A percentile compares a stretch with the other conserved stretches of the same genome.
phyloP scores from a whole-genome alignment of 129 eudicot species.

The Escallonia rubra region DNA sequence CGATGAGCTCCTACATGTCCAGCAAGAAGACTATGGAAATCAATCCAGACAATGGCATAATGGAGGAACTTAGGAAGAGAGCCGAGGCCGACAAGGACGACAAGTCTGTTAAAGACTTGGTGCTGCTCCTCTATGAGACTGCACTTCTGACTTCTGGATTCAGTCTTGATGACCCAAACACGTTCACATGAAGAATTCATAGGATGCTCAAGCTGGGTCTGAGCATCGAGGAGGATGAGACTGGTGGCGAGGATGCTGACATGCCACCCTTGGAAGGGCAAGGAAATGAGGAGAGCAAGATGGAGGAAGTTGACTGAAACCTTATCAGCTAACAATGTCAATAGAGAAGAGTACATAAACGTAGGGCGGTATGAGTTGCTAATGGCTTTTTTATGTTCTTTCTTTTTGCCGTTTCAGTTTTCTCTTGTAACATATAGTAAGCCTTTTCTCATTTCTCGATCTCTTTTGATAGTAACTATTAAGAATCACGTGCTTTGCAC shows the following conservation, averaged over 20 bases:
- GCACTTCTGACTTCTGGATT: slow-evolving; percentile 20
- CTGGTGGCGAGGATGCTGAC: slow-evolving; percentile 52
- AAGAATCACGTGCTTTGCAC: too few relatives aligned
- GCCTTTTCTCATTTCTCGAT: too few relatives aligned
- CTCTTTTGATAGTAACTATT: too few relatives aligned
- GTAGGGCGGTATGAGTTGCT: too few relatives aligned
- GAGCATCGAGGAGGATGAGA: slow-evolving; percentile 20
- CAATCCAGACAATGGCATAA: slow-evolving; percentile 16
- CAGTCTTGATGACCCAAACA: slow-evolving; percentile 21
- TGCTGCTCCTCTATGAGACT: slow-evolving; percentile 20
- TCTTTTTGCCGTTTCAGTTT: too few relatives aligned
- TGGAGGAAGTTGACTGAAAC: slow-evolving; percentile 71
- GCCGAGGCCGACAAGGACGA: slow-evolving; percentile 1
- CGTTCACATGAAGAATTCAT: slow-evolving; percentile 12
- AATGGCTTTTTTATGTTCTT: too few relatives aligned
- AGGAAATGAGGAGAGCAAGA: slow-evolving; percentile 67
- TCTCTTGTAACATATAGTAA: too few relatives aligned
- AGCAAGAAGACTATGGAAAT: slow-evolving; percentile 28
- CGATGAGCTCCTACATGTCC: slow-evolving; percentile 16
- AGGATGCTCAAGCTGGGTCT: slow-evolving; percentile 25
- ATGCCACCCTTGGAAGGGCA: slow-evolving; percentile 69
- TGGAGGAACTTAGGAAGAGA: slow-evolving; percentile 22
- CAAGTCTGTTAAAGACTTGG: slow-evolving; percentile 12
- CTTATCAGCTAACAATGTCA: too few relatives aligned
- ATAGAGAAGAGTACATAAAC: too few relatives aligned